A percentile compares a stretch with the other conserved stretches of the same genome.
Evolutionary conservation across 352 stramenopile genomes (phyloP).

Genomic region (Phytophthora multivora): DNA sequence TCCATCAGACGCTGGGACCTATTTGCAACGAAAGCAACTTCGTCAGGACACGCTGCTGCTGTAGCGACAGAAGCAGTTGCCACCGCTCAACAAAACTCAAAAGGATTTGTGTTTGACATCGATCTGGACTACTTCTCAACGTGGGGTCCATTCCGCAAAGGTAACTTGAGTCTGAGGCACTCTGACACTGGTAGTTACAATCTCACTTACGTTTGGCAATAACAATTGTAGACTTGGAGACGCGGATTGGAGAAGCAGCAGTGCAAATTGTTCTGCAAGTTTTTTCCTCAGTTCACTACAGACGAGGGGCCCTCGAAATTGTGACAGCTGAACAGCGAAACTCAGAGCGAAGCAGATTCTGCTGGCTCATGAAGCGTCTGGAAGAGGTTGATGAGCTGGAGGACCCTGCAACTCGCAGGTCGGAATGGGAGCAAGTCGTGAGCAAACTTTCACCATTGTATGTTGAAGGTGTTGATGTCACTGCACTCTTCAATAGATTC

Average conservation of each 20-base stretch:
- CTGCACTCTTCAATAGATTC: slow-evolving; percentile 32
- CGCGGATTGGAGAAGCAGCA: slow-evolving; percentile 21
- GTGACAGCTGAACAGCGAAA: slow-evolving; percentile 33
- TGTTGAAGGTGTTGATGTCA: slow-evolving; percentile 7
- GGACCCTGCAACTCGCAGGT: background rate
- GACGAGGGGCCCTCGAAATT: slow-evolving; percentile 14
- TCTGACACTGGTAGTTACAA: background rate
- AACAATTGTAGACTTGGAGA: slow-evolving; percentile 54
- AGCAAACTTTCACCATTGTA: slow-evolving; percentile 40
- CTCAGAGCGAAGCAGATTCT: slow-evolving; percentile 39
- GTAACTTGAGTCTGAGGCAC: slow-evolving; percentile 13
- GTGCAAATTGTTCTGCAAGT: slow-evolving; percentile 38
- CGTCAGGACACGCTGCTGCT: background rate
- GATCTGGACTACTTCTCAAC: slow-evolving; percentile 92
- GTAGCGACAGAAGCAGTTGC: slow-evolving; percentile 22
- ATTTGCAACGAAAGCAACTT: slow-evolving; percentile 36
- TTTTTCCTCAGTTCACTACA: slow-evolving; percentile 52
- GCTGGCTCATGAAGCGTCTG: slow-evolving; percentile 40
- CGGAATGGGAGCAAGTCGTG: slow-evolving; percentile 19
- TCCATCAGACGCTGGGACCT: slow-evolving; percentile 43
- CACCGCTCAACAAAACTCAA: slow-evolving; percentile 28
- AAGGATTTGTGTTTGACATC: slow-evolving; percentile 77
- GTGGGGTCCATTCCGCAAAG: slow-evolving; percentile 83
- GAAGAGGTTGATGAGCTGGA: slow-evolving; percentile 20
- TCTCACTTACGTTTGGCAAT: background rate